Evolutionary conservation across 768 basidiomycete species (phyloP).

Genomic region (Paxillus ammoniavirescens): DNA sequence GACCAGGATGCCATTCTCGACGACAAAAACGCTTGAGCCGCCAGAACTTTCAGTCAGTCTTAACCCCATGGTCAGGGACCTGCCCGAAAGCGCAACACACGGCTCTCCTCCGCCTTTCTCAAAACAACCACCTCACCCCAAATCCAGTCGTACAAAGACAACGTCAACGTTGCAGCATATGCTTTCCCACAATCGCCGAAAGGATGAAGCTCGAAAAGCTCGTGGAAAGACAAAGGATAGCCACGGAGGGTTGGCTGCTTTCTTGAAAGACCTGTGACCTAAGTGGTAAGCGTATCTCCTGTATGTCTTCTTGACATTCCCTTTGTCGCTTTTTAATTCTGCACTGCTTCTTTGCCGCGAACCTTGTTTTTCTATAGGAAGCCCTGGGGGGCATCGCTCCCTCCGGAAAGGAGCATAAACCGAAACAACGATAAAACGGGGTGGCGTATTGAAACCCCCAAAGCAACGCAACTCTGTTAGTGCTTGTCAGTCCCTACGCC

Average conservation of each 20-base stretch:
- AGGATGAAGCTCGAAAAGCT: conserved; percentile 31
- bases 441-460: too few species aligned
- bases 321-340: not conserved
- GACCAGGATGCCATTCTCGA: too few species aligned
- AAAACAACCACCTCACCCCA: conserved; percentile 38
- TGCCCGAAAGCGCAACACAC: conserved; percentile 5
- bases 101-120: not conserved
- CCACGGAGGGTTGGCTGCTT: conserved; percentile 49
- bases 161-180: conserved; percentile 59
- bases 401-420: not conserved
- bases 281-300: not conserved
- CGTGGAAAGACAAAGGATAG: conserved; percentile 21
- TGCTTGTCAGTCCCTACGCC: too few species aligned
- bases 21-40: not conserved
- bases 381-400: not conserved
- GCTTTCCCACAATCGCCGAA: conserved; percentile 57
- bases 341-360: not conserved
- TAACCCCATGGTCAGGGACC: conserved; percentile 1
- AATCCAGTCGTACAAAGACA: conserved; percentile 36
- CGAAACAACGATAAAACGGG: too few species aligned
- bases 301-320: not conserved
- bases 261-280: conserved; percentile 31
- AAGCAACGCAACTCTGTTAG: too few species aligned
- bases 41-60: not conserved
- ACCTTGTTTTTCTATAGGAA: not conserved